Evolutionary conservation across 805 yeast species (phyloP), one percentile per base, ranked within the genome.

Genomic region (Henningerozyma blattae): DNA sequence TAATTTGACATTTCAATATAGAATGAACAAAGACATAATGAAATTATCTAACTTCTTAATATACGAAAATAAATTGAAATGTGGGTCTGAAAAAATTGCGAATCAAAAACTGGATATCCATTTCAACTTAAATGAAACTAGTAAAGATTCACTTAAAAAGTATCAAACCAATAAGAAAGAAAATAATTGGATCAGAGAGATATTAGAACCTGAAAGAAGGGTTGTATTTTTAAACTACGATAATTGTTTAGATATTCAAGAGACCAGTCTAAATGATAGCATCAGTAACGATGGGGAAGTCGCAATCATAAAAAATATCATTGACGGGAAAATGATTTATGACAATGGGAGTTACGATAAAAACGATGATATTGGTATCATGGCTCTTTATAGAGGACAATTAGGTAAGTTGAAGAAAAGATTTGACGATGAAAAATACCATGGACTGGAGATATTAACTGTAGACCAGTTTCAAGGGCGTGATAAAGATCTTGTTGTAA

Each of bases 391-490:
- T 54, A 64, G 93, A 26, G 84, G 87, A 0, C 99, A 91, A 51
- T 56, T 86, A 22, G 51, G 67, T 22, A 50, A 67, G n/a, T 56
- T 80, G 28, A 50, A 54, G 29, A 47, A 50, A 28, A 40, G 42
- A 22, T 52, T 52, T 39, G 46, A 38, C 27, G 28, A 29, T 4
- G 36, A 36, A 12, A 51, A 41, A 13, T 45, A 57, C 17, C 52
- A 60, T 7, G 69, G 63, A 1, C 57, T 91, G 20, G 97, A 91
- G 44, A 67, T 83, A 22, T 62, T 89, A 36, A 91, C 99, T 0
- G 97, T 96, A 0, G 99, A 91, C 56, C 84, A 80, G 49, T 89
- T 81, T 48, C 98, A 91, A 58, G 99, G 98, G 0, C 68, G 96
- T 36, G 99, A 91, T 56, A 91, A 89, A 48, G 89, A 84, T 22